phyloP scores from a whole-genome alignment of 306 rosid species.

The Castanea mollissima region DNA sequence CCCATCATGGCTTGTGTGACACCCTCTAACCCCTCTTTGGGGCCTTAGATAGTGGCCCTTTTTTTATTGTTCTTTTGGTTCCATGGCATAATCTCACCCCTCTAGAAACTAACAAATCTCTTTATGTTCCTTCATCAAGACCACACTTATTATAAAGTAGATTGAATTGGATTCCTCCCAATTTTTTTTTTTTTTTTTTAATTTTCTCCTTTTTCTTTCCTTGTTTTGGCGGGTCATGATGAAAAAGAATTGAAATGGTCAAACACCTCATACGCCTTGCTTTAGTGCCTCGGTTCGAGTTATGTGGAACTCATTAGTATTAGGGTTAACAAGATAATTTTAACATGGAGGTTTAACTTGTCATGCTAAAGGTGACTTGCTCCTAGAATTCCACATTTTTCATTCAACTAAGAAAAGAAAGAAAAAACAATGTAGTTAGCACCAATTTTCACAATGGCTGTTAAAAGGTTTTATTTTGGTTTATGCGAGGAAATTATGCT shows the following conservation, averaged over 20 bases:
- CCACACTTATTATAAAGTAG: conserved; percentile 6
- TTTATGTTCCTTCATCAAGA: conserved; percentile 2
- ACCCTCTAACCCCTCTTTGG: background rate
- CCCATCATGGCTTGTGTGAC: conserved; percentile 16
- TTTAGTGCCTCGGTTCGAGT: too few relatives aligned
- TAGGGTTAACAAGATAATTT: fast-evolving
- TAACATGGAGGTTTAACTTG: too few relatives aligned
- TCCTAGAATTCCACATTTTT: too few relatives aligned
- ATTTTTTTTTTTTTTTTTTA: too few relatives aligned
- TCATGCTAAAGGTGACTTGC: too few relatives aligned
- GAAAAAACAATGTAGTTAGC: background rate
- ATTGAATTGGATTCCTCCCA: conserved; percentile 22
- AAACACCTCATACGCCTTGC: fast-evolving
- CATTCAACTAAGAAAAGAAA: too few relatives aligned
- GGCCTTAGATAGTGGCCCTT: conserved; percentile 1
- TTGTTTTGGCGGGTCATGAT: conserved; percentile 3
- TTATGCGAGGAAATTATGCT: background rate
- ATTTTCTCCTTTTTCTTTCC: background rate
- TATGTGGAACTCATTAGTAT: too few relatives aligned
- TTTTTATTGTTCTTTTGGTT: conserved; percentile 6
- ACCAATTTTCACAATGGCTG: too few relatives aligned
- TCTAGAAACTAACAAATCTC: background rate
- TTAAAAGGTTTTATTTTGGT: background rate
- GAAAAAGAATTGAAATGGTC: background rate
- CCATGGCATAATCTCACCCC: too few relatives aligned